These are phyloP conservation scores for Fusarium napiforme DNA, from an alignment of 2,329 filamentous ascomycete species.

Conservation along the genomic window DNA sequence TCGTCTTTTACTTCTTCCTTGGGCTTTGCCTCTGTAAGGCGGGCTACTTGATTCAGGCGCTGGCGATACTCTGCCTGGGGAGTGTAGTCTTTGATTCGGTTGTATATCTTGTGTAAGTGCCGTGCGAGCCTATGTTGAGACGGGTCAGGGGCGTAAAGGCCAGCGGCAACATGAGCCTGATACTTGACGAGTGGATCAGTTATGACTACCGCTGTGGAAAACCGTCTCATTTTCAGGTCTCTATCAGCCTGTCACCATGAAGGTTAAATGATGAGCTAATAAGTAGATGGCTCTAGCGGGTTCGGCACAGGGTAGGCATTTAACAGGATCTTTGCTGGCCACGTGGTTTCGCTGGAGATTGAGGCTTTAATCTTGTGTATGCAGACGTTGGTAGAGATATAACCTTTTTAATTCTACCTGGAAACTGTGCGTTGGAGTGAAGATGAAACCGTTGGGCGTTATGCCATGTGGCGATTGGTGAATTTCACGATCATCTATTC, in stretches of 20 bases:
- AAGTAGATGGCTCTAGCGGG: not conserved
- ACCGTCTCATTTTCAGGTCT: conserved; percentile 45
- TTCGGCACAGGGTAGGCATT: conserved; percentile 12
- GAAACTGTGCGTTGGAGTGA: not conserved
- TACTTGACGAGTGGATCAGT: conserved; percentile 83
- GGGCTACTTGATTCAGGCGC: conserved; percentile 70
- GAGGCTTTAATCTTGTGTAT: not conserved
- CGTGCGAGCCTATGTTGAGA: conserved; percentile 78
- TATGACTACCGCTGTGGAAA: conserved; percentile 65
- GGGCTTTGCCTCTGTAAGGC: conserved; percentile 51
- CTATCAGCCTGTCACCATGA: not conserved
- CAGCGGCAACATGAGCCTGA: conserved; percentile 74
- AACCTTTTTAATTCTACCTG: not conserved
- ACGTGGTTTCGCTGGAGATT: not conserved
- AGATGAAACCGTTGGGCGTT: not conserved
- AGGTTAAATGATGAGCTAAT: conserved; percentile 12
- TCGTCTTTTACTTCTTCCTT: conserved; percentile 43
- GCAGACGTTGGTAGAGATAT: not conserved
- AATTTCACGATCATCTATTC: conserved; percentile 5
- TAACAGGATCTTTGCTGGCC: not conserved
- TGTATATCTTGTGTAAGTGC: conserved; percentile 81
- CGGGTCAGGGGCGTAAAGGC: conserved; percentile 74
- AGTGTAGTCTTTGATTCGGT: conserved; percentile 80
- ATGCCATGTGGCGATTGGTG: conserved; percentile 4
- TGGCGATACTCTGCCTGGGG: conserved; percentile 76